Percentiles rank a stretch among this genome's conserved stretches.
phyloP scores from a whole-genome alignment of 805 yeast species.

The Lipomyces kockii region DNA sequence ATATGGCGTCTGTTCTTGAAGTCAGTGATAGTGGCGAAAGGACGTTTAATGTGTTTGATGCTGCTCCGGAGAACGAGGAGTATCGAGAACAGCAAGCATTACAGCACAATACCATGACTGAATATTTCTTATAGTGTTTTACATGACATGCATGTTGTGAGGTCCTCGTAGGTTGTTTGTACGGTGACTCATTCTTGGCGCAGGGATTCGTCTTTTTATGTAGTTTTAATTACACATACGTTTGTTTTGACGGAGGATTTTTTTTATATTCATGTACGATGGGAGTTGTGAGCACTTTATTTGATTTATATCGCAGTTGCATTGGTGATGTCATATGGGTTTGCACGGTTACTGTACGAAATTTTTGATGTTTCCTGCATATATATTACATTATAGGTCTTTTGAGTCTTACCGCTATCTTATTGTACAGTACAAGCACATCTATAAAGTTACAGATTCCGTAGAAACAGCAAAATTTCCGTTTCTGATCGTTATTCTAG shows the following conservation, averaged over 20 bases:
- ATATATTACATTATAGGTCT: neutral
- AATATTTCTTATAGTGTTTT: slow-evolving; percentile 31
- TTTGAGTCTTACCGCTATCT: neutral
- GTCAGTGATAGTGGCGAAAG: slow-evolving; percentile 69
- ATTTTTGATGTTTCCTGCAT: slow-evolving; percentile 4
- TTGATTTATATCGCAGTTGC: neutral
- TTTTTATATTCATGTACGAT: neutral
- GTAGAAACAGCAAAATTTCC: neutral
- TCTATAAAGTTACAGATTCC: neutral
- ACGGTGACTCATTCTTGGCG: neutral
- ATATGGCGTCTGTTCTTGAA: slow-evolving; percentile 95
- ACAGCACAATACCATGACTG: slow-evolving; percentile 28
- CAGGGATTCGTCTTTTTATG: neutral
- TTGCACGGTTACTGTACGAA: slow-evolving; percentile 19
- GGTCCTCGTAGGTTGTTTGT: neutral
- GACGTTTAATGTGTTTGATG: slow-evolving; percentile 90
- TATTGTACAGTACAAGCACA: slow-evolving; percentile 1
- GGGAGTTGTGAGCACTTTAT: neutral
- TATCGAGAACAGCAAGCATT: slow-evolving; percentile 40
- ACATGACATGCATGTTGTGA: neutral
- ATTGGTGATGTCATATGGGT: slow-evolving; percentile 6
- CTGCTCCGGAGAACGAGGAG: slow-evolving; percentile 89
- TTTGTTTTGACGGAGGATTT: neutral
- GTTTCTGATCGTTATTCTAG: slow-evolving; percentile 58
- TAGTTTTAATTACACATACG: neutral